These are phyloP conservation scores for Apiotrichum mycotoxinovorans DNA, from an alignment of 1,284 basidiomycete genomes.

Conservation along the genomic window DNA sequence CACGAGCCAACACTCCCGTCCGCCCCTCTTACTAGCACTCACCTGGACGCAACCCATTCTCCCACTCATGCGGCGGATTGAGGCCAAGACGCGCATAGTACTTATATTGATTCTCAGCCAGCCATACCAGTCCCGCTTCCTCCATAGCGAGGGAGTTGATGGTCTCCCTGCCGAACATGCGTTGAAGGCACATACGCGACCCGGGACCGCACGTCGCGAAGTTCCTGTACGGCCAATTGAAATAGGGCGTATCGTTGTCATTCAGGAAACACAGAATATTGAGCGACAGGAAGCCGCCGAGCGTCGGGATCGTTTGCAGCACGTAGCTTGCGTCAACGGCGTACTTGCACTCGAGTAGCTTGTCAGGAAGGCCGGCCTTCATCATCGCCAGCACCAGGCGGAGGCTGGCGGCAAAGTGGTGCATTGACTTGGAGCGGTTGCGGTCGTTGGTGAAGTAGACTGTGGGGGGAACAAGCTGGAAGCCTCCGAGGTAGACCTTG, in stretches of 20 bases:
- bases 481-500: constrained; percentile 27
- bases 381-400: constrained; percentile 30
- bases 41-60: constrained; percentile 20
- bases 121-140: constrained; percentile 32
- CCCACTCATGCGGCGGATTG: constrained; percentile 30
- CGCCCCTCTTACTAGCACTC: not conserved
- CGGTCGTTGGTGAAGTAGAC: constrained; percentile 25
- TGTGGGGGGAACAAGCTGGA: constrained; percentile 37
- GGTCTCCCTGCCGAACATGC: constrained; percentile 25
- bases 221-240: constrained; percentile 25
- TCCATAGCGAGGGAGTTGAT: constrained; percentile 30
- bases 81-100: constrained; percentile 29
- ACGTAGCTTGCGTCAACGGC: constrained; percentile 31
- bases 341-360: constrained; percentile 21
- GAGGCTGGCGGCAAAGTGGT: constrained; percentile 29
- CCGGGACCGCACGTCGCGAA: constrained; percentile 38
- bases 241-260: constrained; percentile 23
- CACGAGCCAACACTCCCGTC: too few relatives aligned
- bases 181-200: constrained; percentile 18
- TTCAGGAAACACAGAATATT: constrained; percentile 30
- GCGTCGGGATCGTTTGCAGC: constrained; percentile 27
- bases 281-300: constrained; percentile 31
- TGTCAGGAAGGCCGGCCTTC: constrained; percentile 22
- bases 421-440: constrained; percentile 9
- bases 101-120: constrained; percentile 33